Base-by-base conservation (phyloP, 2,329 filamentous ascomycete genomes). In the Botryotinia convoluta region DNA sequence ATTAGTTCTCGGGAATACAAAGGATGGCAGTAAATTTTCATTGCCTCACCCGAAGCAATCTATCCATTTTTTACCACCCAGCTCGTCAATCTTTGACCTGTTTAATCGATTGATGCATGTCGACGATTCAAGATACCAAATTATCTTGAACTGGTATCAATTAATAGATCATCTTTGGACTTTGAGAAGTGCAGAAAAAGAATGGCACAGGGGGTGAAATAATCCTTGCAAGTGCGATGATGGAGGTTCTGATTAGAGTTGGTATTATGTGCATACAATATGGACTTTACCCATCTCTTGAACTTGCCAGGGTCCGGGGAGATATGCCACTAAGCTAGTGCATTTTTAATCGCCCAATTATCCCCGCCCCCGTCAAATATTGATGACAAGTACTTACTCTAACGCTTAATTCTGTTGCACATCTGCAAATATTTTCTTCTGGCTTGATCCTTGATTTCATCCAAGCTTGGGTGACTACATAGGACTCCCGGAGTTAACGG, bases 151-250 rank as follows among this genome's bases (percentile, higher is more conserved):
- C 22, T 39, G 0, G 12, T 37, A 9, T 4, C 35, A 37, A 37
- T 39, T 2, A 10, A 20, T 3, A 10, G 14, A 16, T 42, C 7
- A 62, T 42, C 26, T 42, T n/a, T 42, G 14, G 5, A 54, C 3
- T 62, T 62, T 4, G 10, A 18, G 14, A 44, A 32, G 16, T 29
- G n/a, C 8, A 44, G 1, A 10, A 22, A 42, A 44, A 63, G 0
- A 0, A 1, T 1, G 9, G 1, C 5, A 20, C 6, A 7, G 6
- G 10, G 39, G 22, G 20, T 63, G 0, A 14, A 7, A n/a, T 16
- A 7, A 63, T 22, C 1, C n/a, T 3, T 29, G 16, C 16, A 32
- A 44, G 39, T 29, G 61, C 61, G 4, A 63, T 29, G 37, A 10
- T 42, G 12, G 39, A 44, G 14, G 16, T 42, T 29, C n/a, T 12